phyloP scores from a whole-genome alignment of 129 eudicot species.

The Lactuca saligna region DNA sequence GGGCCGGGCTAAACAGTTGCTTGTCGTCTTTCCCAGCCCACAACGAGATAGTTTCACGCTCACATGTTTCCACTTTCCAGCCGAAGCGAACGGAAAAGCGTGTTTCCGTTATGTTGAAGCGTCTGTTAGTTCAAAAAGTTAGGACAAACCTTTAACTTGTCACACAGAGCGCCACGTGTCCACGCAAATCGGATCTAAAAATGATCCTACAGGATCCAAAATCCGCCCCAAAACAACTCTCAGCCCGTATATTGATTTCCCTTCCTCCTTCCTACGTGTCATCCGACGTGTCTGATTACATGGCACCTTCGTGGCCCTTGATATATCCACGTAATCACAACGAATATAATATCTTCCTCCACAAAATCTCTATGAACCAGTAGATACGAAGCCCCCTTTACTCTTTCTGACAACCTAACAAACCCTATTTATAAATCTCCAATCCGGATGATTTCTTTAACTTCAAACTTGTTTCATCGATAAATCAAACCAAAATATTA shows the following conservation, averaged over 20 bases:
- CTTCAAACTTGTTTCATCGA: conserved; percentile 13
- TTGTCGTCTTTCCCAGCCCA: not conserved
- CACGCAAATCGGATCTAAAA: conserved; percentile 42
- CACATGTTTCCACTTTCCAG: not conserved
- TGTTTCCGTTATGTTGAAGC: not conserved
- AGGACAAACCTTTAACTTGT: conserved; percentile 38
- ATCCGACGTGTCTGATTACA: conserved; percentile 21
- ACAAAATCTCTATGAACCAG: conserved; percentile 8
- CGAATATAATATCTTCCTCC: conserved; percentile 35
- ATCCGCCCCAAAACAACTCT: conserved; percentile 41
- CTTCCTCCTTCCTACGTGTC: conserved; percentile 35
- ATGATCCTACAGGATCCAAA: conserved; percentile 35
- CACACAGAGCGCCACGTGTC: conserved; percentile 48
- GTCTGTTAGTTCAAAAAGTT: not conserved
- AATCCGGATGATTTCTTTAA: conserved; percentile 7
- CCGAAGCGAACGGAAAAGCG: conserved; percentile 6
- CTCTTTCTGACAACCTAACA: conserved; percentile 32
- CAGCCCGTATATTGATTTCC: conserved; percentile 47
- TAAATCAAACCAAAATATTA: conserved; percentile 8
- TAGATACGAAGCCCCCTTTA: conserved; percentile 6
- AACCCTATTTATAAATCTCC: conserved; percentile 48
- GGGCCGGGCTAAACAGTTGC: not conserved
- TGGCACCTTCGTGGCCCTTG: conserved; percentile 32
- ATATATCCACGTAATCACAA: conserved; percentile 35
- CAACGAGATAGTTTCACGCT: not conserved